These are phyloP conservation scores for Elongisporangium prolatum DNA, from an alignment of 352 stramenopile species.

Conservation along the genomic window DNA sequence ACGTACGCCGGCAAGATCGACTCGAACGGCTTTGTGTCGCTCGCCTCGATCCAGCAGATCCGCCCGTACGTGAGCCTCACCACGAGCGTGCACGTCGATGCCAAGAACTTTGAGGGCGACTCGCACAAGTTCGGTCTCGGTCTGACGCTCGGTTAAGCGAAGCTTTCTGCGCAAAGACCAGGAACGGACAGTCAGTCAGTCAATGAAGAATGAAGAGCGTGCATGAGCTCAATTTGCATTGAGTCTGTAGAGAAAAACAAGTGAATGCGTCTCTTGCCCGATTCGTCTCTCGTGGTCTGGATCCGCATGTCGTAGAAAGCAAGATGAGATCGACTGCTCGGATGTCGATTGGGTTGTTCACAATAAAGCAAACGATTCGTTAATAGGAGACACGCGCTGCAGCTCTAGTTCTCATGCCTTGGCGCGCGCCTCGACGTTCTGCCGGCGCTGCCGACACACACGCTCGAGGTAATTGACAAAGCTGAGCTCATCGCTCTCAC, in stretches of 20 bases:
- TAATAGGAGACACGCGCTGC: background rate
- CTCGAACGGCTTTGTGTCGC: constrained; percentile 74
- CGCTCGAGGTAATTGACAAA: constrained; percentile 81
- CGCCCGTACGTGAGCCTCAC: constrained; percentile 67
- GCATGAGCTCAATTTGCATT: background rate
- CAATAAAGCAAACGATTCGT: constrained; percentile 1
- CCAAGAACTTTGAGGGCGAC: constrained; percentile 85
- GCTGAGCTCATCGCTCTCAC: constrained; percentile 76
- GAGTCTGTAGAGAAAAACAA: background rate
- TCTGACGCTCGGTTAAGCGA: constrained; percentile 72
- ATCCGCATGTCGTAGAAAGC: background rate
- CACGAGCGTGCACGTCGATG: constrained; percentile 75
- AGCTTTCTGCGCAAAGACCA: background rate
- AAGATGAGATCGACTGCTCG: background rate
- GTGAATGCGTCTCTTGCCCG: background rate
- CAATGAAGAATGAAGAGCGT: too few relatives aligned
- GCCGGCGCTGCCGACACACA: constrained; percentile 66
- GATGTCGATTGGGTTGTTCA: background rate
- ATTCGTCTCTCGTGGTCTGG: background rate
- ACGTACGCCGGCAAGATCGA: constrained; percentile 83
- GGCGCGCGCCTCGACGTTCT: constrained; percentile 44
- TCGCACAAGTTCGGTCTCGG: constrained; percentile 83
- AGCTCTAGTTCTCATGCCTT: constrained; percentile 25
- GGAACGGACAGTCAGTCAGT: too few relatives aligned
- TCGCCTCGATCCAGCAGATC: constrained; percentile 76